phyloP scores from a whole-genome alignment of 2,329 filamentous ascomycete genomes.

The Penicillium carneum region DNA sequence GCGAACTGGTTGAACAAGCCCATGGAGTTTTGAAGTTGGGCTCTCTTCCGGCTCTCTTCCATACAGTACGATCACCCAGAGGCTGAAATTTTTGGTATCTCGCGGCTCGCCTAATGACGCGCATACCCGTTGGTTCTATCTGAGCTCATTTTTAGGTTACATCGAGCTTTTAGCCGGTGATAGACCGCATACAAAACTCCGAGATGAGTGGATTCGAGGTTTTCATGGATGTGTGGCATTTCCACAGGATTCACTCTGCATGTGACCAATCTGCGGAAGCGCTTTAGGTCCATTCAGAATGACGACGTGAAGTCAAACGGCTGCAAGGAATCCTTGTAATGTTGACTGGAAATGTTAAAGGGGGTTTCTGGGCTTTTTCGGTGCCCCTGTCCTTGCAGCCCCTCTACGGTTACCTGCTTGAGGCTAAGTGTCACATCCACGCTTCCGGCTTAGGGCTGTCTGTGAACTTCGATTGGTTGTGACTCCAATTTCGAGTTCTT shows the following conservation, averaged over 20 bases:
- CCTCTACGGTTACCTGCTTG: constrained; percentile 39
- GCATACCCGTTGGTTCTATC: constrained; percentile 11
- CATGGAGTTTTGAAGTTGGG: neutral
- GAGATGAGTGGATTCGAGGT: neutral
- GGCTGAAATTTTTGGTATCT: constrained; percentile 3
- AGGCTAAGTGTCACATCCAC: constrained; percentile 21
- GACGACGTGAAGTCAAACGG: constrained; percentile 21
- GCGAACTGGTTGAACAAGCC: constrained; percentile 5
- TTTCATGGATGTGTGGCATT: constrained; percentile 1
- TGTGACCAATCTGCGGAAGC: constrained; percentile 12
- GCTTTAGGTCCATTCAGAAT: constrained; percentile 8
- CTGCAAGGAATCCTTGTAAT: constrained; percentile 13
- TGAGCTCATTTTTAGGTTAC: neutral
- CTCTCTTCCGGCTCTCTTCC: neutral
- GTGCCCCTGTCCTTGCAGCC: constrained; percentile 28
- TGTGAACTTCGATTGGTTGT: constrained; percentile 24
- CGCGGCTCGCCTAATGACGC: constrained; percentile 2
- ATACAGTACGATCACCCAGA: neutral
- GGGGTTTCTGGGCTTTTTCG: neutral
- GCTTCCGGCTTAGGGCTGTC: constrained; percentile 18
- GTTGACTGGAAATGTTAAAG: constrained; percentile 1
- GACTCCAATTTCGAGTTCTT: constrained; percentile 25
- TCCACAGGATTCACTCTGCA: constrained; percentile 5
- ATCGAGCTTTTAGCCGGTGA: neutral
- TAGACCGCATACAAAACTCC: neutral